Percentiles rank a stretch among this genome's conserved stretches.
Conservation (phyloP, 768 basidiomycete species). For the Mycena floridula region DNA sequence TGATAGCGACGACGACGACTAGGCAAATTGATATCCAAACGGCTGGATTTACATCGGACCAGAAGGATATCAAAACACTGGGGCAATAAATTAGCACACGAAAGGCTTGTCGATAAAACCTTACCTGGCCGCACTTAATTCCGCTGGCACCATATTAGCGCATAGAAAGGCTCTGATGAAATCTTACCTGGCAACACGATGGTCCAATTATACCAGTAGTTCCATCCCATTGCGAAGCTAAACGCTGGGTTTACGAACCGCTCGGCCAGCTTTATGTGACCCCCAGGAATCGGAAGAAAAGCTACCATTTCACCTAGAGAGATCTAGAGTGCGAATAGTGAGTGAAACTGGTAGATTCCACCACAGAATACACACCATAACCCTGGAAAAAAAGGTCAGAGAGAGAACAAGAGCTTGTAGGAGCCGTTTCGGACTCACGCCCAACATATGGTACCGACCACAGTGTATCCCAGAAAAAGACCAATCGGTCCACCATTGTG, state of each 20-base stretch:
- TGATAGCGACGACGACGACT: conserved; percentile 70
- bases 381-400: neutral
- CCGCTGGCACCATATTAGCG: conserved; percentile 71
- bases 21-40: conserved; percentile 79
- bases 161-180: too few species aligned
- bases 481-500: conserved; percentile 59
- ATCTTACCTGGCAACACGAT: too few species aligned
- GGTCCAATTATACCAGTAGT: conserved; percentile 58
- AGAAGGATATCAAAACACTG: conserved; percentile 71
- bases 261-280: conserved; percentile 74
- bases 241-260: conserved; percentile 50
- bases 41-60: conserved; percentile 57
- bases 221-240: conserved; percentile 43
- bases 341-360: conserved; percentile 21
- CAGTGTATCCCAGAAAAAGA: conserved; percentile 63
- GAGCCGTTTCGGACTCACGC: too few species aligned
- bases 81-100: too few species aligned
- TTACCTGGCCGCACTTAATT: conserved; percentile 72
- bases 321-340: neutral
- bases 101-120: too few species aligned
- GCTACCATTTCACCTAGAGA: conserved; percentile 66
- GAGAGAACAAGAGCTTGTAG: neutral
- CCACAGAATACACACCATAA: conserved; percentile 32
- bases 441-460: conserved; percentile 64
- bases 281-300: conserved; percentile 73